Evolutionary conservation across 139 green algal species (phyloP).

Genomic region (Deuterostichococcus epilithicus): DNA sequence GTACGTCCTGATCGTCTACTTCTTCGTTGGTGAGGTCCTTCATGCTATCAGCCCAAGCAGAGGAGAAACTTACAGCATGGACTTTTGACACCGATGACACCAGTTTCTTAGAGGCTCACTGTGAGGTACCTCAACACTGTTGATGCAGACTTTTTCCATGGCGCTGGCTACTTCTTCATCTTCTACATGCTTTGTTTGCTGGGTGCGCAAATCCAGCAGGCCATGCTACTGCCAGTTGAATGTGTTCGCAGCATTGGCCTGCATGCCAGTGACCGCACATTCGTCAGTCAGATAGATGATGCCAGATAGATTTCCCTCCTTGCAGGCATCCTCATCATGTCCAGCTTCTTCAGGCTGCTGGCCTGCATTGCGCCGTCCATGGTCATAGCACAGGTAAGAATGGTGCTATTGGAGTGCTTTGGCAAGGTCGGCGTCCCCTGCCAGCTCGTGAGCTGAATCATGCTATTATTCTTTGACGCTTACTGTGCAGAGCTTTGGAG

Average conservation of each 20-base stretch:
- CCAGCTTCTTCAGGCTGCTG: conserved; percentile 52
- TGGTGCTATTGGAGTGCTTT: too few species aligned
- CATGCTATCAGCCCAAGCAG: too few species aligned
- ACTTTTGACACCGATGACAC: too few species aligned
- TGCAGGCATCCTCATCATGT: conserved; percentile 18
- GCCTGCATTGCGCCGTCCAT: conserved; percentile 35
- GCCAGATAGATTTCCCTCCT: conserved; percentile 9
- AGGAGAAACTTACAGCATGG: too few species aligned
- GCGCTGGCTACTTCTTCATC: conserved; percentile 36
- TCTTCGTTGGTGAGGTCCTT: conserved; percentile 26
- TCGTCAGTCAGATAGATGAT: background rate
- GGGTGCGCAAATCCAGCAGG: too few species aligned
- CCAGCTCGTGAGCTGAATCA: too few species aligned
- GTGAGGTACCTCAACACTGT: too few species aligned
- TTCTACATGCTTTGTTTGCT: conserved; percentile 38
- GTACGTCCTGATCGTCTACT: conserved; percentile 61
- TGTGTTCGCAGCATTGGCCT: too few species aligned
- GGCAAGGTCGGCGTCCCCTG: too few species aligned
- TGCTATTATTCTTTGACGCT: too few species aligned
- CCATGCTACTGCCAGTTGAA: too few species aligned
- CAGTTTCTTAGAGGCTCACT: too few species aligned
- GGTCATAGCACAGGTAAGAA: conserved; percentile 38
- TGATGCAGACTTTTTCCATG: conserved; percentile 33
- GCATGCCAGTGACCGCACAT: conserved; percentile 7
- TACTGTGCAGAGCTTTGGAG: background rate